Evolutionary conservation across 2,329 filamentous ascomycete genomes (phyloP), one percentile per base, ranked within the genome.

Genomic region (Penicillium sp.): DNA sequence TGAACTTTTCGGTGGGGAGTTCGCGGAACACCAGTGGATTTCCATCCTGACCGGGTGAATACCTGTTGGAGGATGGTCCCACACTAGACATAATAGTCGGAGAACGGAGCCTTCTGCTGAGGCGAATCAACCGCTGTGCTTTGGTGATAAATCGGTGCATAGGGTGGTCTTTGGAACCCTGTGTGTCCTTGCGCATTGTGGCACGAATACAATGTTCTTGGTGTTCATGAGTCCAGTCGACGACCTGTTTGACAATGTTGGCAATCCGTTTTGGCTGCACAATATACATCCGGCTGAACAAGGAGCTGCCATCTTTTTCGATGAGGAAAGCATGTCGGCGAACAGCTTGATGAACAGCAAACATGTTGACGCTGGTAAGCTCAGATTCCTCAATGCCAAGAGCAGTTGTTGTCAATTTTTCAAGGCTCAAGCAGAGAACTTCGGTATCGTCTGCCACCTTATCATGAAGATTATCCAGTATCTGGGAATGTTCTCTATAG

Each of bases 161-260:
- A 2, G 78, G 77, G 55, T 79, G 75, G 19, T 70, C 63, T 21
- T 66, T 68, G 23, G 71, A 43, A 2, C 64, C 63, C 5, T 57
- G 47, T 0, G 64, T 55, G 1, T 68, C 66, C 39, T 72, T 70
- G 6, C 63, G 65, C 57, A 68, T 68, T n/a, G 66, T 60, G 12
- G 66, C 38, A 6, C 59, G 62, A 29, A 74, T 59, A 10, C 74
- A 66, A 36, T 69, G 64, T 15, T 75, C 71, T 50, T 80, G 72
- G 53, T 81, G 75, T 53, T 86, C 78, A 49, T 83, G 79, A 23
- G 85, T 75, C 85, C 85, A 88, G 17, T 73, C 67, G 15, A 77
- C 75, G 5, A 86, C 84, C 21, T 75, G 75, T 39, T 82, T 74
- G 9, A 86, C 73, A 15, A 76, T 69, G 19, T 73, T 66, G 2